Percentiles rank a stretch among this genome's conserved stretches.
Conservation (phyloP, 441 rosid species). For the Mallotus repandus region DNA sequence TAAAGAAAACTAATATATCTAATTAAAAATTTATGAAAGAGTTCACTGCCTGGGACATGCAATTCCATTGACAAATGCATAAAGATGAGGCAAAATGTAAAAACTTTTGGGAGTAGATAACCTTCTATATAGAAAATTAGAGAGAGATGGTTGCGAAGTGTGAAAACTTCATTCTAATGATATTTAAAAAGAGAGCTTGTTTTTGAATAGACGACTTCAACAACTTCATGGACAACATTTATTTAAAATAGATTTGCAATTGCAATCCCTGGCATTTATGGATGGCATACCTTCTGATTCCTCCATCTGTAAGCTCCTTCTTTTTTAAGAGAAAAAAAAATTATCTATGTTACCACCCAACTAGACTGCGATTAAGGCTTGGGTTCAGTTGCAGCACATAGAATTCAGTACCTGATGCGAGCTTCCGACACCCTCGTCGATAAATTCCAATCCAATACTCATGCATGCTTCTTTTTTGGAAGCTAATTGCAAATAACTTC, state of each 20-base stretch:
- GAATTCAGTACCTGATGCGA: background rate
- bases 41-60: background rate
- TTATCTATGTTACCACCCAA: background rate
- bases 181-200: background rate
- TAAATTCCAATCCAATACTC: background rate
- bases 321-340: too few relatives aligned
- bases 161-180: background rate
- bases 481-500: background rate
- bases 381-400: background rate
- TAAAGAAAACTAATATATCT: too few relatives aligned
- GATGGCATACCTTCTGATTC: background rate
- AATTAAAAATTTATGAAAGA: too few relatives aligned
- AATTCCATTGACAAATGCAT: background rate
- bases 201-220: background rate
- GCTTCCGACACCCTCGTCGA: background rate
- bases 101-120: background rate
- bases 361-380: conserved; percentile 4
- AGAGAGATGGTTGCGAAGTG: background rate
- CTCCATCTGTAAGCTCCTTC: background rate
- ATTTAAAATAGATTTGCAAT: background rate
- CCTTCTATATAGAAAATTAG: background rate
- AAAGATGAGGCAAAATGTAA: background rate
- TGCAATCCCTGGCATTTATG: background rate
- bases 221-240: background rate
- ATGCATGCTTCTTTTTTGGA: background rate